These are phyloP conservation scores for Delitschia confertaspora DNA, from an alignment of 495 filamentous ascomycete genomes.

Conservation along the genomic window DNA sequence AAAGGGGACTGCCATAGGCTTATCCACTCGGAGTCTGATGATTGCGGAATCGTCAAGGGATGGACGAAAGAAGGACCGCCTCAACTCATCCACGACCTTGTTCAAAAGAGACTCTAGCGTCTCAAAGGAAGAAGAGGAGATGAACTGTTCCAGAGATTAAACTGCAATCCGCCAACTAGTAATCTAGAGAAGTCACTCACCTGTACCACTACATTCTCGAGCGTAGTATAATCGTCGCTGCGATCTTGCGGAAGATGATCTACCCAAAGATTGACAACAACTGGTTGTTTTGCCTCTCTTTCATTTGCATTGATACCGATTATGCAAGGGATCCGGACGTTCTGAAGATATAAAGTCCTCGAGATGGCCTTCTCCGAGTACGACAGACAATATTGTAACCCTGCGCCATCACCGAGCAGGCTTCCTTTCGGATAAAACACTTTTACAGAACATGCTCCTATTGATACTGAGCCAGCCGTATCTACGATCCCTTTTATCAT, in stretches of 20 bases:
- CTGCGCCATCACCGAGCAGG: conserved; percentile 31
- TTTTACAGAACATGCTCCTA: conserved; percentile 13
- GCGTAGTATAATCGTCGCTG: conserved; percentile 39
- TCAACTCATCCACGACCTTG: conserved; percentile 38
- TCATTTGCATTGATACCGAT: conserved; percentile 56
- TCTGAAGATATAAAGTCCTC: conserved; percentile 29
- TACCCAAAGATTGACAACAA: conserved; percentile 47
- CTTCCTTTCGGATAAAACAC: conserved; percentile 31
- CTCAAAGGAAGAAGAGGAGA: conserved; percentile 51
- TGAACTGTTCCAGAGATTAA: conserved; percentile 32
- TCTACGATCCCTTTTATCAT: conserved; percentile 1
- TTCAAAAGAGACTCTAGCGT: conserved; percentile 54
- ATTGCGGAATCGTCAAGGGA: conserved; percentile 30
- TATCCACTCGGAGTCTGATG: conserved; percentile 46
- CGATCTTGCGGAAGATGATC: conserved; percentile 35
- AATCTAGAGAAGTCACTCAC: conserved; percentile 33
- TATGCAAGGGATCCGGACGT: conserved; percentile 48
- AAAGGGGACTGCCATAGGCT: conserved; percentile 50
- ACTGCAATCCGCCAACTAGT: conserved; percentile 19
- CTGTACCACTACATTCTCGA: conserved; percentile 45
- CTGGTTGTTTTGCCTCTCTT: conserved; percentile 47
- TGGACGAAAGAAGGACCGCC: conserved; percentile 29
- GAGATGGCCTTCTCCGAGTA: conserved; percentile 10
- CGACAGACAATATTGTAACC: not conserved
- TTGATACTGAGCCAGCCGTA: conserved; percentile 4